Conservation (phyloP, 208 protist genomes). For the Acanthamoeba polyphaga region DNA sequence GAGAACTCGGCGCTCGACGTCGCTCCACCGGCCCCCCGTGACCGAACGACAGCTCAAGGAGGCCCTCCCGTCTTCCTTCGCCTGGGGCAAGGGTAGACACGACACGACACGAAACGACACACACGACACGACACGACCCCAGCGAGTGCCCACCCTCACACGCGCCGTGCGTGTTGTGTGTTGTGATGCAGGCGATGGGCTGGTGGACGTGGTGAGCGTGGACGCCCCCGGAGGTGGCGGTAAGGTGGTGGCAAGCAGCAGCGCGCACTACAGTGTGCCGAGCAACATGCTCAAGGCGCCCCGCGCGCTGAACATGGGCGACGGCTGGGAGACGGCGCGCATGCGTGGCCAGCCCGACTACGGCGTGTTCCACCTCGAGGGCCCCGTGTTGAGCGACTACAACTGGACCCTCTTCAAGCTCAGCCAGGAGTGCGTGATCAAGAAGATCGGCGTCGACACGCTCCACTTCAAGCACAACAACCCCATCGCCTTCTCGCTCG, state of each 20-base stretch:
- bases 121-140: neutral
- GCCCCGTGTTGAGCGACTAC: conserved; percentile 47
- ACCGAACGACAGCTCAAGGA: conserved; percentile 17
- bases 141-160: neutral
- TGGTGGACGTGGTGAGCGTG: conserved; percentile 45
- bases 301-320: conserved; percentile 57
- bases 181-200: neutral
- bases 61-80: neutral
- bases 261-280: conserved; percentile 66
- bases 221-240: conserved; percentile 4
- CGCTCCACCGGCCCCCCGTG: conserved; percentile 12
- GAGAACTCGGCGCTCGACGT: conserved; percentile 49
- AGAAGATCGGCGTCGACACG: conserved; percentile 51
- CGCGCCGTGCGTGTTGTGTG: neutral
- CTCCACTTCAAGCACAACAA: conserved; percentile 71
- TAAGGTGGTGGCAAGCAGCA: conserved; percentile 50
- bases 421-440: neutral
- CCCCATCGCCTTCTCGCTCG: conserved; percentile 65
- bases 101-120: too few species aligned
- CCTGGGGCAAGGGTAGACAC: neutral
- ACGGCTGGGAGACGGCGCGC: conserved; percentile 65
- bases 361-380: conserved; percentile 8
- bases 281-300: conserved; percentile 67
- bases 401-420: conserved; percentile 67
- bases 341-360: neutral